These are phyloP conservation scores for Avena eriantha DNA, from an alignment of 176 grass and related monocot species.

Conservation along the genomic window DNA sequence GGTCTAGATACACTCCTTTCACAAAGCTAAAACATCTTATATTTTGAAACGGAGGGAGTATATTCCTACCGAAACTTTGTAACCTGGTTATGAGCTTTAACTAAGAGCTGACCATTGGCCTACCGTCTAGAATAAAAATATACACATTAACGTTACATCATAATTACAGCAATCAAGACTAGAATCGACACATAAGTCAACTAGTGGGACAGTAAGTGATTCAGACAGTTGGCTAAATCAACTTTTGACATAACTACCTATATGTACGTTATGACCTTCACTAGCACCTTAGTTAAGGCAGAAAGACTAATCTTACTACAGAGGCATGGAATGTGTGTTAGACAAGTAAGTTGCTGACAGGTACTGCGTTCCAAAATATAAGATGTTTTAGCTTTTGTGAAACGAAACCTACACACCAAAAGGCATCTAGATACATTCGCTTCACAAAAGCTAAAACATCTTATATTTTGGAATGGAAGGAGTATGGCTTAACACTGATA, in stretches of 20 bases:
- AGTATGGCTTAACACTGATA: not conserved
- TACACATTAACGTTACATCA: not conserved
- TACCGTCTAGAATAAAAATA: not conserved
- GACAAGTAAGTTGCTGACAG: not conserved
- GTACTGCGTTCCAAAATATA: too few species aligned
- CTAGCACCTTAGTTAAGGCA: not conserved
- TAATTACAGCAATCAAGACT: slow-evolving; percentile 11
- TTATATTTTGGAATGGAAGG: too few species aligned
- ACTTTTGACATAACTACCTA: not conserved
- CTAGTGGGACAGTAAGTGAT: not conserved
- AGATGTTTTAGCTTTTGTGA: too few species aligned
- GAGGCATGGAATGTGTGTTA: not conserved
- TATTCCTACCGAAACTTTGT: not conserved
- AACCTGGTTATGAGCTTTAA: not conserved
- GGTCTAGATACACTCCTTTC: too few species aligned
- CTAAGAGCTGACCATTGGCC: not conserved
- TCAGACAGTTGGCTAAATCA: slow-evolving; percentile 3
- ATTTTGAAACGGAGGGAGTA: too few species aligned
- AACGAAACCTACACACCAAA: too few species aligned
- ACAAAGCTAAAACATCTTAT: too few species aligned
- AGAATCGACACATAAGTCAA: slow-evolving; percentile 20
- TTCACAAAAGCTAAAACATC: too few species aligned
- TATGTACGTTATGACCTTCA: not conserved
- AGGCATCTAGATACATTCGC: too few species aligned
- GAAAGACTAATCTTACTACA: not conserved